Percentiles rank a stretch among this genome's conserved stretches.
phyloP scores from a whole-genome alignment of 129 eudicot genomes.

The Tanacetum coccineum region DNA sequence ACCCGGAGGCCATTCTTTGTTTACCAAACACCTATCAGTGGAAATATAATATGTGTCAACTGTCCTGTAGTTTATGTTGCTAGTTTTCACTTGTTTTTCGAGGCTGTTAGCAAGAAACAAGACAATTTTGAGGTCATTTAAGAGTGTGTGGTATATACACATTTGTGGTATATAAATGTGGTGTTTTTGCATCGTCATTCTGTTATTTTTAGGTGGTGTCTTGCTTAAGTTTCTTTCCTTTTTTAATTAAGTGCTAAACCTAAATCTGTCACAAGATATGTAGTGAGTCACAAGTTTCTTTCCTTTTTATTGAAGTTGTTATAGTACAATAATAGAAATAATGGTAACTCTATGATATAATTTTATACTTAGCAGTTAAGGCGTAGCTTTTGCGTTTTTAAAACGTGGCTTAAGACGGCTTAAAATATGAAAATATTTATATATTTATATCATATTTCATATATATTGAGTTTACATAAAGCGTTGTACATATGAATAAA shows the following conservation, averaged over 20 bases:
- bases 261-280: conserved; percentile 8
- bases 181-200: conserved; percentile 6
- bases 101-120: conserved; percentile 27
- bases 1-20: conserved; percentile 31
- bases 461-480: too few relatives aligned
- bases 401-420: too few relatives aligned
- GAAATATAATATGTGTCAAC: too few relatives aligned
- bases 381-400: too few relatives aligned
- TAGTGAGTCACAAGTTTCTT: background rate
- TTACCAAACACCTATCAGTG: background rate
- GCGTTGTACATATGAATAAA: too few relatives aligned
- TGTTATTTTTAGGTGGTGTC: conserved; percentile 20
- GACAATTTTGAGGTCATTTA: conserved; percentile 26
- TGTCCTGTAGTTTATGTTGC: background rate
- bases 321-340: too few relatives aligned
- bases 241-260: background rate
- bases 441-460: too few relatives aligned
- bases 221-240: conserved; percentile 15
- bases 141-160: conserved; percentile 32
- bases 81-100: conserved; percentile 24
- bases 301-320: background rate
- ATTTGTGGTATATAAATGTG: conserved; percentile 23
- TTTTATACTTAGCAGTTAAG: too few relatives aligned
- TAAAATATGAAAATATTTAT: too few relatives aligned
- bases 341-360: too few relatives aligned